phyloP scores from a whole-genome alignment of 257 asterid genomes.

The Salvia rosmarinus region DNA sequence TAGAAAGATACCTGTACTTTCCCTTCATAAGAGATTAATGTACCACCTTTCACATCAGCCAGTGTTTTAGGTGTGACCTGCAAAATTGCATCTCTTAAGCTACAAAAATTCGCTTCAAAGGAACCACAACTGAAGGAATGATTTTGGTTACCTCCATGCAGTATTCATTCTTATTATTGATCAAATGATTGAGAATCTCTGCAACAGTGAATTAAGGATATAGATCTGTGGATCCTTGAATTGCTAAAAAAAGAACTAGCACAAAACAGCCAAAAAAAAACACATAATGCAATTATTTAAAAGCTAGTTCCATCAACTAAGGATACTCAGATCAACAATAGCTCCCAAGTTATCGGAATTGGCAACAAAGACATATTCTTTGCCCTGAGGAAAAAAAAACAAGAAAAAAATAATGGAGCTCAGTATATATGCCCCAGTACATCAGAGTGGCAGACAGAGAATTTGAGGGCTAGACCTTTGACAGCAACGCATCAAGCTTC shows the following conservation, averaged over 20 bases:
- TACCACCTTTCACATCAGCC: constrained; percentile 99
- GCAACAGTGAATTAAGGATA: constrained; percentile 58
- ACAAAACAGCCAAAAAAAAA: not conserved
- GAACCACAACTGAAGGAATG: constrained; percentile 12
- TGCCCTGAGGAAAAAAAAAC: constrained; percentile 61
- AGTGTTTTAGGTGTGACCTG: constrained; percentile 99
- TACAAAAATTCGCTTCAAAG: not conserved
- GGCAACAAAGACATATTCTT: constrained; percentile 90
- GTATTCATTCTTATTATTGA: constrained; percentile 84
- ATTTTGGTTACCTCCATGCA: constrained; percentile 88
- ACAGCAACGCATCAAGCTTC: constrained; percentile 82
- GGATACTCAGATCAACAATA: constrained; percentile 97
- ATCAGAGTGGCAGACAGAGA: constrained; percentile 25
- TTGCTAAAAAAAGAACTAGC: not conserved
- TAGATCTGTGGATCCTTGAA: constrained; percentile 21
- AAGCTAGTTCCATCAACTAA: constrained; percentile 31
- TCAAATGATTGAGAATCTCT: constrained; percentile 90
- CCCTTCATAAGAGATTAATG: constrained; percentile 89
- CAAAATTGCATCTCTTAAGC: constrained; percentile 30
- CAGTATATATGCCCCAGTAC: constrained; percentile 11
- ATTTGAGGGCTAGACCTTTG: constrained; percentile 62
- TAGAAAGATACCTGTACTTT: constrained; percentile 75
- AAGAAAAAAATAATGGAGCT: constrained; percentile 17
- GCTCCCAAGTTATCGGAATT: constrained; percentile 99
- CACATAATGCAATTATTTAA: not conserved